These are phyloP conservation scores for Sporothrix globosa DNA, from an alignment of 2,329 filamentous ascomycete genomes.

Conservation along the genomic window DNA sequence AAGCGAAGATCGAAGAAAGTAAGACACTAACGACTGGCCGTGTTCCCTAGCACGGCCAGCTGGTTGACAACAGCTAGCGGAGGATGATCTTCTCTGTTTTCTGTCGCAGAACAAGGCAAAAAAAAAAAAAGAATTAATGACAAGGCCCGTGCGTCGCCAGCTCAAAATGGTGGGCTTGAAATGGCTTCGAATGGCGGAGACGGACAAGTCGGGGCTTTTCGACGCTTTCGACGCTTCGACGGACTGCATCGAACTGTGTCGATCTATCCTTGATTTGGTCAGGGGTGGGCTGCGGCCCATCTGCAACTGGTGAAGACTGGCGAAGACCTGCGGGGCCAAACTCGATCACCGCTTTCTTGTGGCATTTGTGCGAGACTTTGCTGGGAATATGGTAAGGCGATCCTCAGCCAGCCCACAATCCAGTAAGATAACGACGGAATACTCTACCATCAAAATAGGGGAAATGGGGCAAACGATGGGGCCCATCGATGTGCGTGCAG, in stretches of 20 bases:
- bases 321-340: not conserved
- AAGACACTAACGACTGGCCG: too few species aligned
- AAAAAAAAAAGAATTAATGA: not conserved
- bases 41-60: too few species aligned
- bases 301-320: not conserved
- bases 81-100: conserved; percentile 9
- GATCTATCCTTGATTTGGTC: conserved; percentile 26
- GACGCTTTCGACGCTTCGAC: not conserved
- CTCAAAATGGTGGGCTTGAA: not conserved
- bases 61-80: not conserved
- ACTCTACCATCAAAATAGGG: not conserved
- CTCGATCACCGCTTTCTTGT: not conserved
- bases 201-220: not conserved
- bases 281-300: conserved; percentile 16
- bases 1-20: not conserved
- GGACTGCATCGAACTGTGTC: not conserved
- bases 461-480: not conserved
- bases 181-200: not conserved
- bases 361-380: not conserved
- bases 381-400: conserved; percentile 13
- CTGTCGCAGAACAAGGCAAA: not conserved
- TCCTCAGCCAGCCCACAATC: not conserved
- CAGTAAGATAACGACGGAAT: too few species aligned
- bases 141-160: conserved; percentile 30
- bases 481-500: too few species aligned